These are phyloP conservation scores for Crithidia bombi DNA, from an alignment of 208 protist species.

Conservation along the genomic window DNA sequence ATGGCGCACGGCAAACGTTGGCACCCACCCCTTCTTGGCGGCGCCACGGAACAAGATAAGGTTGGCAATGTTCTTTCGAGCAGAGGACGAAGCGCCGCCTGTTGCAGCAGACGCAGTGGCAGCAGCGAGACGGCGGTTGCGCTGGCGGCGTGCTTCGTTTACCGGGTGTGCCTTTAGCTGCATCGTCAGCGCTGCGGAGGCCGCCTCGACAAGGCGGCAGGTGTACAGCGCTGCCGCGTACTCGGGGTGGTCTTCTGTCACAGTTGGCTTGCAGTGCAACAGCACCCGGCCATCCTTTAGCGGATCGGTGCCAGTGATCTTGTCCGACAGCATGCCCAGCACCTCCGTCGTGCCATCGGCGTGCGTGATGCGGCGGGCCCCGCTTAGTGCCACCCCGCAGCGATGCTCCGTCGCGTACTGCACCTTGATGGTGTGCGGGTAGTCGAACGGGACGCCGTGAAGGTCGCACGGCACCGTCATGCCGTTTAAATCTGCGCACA, in stretches of 20 bases:
- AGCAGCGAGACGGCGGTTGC: constrained; percentile 29
- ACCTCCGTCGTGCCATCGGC: constrained; percentile 14
- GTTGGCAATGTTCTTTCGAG: constrained; percentile 56
- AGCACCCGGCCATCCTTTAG: constrained; percentile 57
- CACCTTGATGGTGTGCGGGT: constrained; percentile 54
- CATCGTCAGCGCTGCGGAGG: constrained; percentile 45
- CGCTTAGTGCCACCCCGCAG: constrained; percentile 72
- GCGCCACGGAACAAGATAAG: constrained; percentile 70
- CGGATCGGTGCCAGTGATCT: constrained; percentile 73
- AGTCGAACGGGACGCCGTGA: constrained; percentile 42
- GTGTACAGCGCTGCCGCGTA: constrained; percentile 66
- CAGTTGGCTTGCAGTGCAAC: constrained; percentile 53
- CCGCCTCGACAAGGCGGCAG: constrained; percentile 65
- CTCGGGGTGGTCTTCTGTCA: constrained; percentile 44
- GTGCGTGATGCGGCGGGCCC: constrained; percentile 16
- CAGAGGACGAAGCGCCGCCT: background rate
- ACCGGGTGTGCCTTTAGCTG: constrained; percentile 55
- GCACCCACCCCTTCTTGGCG: constrained; percentile 69
- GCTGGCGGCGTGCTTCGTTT: constrained; percentile 43
- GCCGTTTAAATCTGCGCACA: constrained; percentile 60
- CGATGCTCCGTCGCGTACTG: constrained; percentile 81
- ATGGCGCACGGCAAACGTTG: constrained; percentile 61
- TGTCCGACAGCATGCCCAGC: constrained; percentile 49
- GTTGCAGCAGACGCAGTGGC: background rate
- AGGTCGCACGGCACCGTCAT: constrained; percentile 41